These are phyloP conservation scores for Ustilago xerochloae DNA, from an alignment of 1,284 basidiomycete genomes.

Conservation along the genomic window DNA sequence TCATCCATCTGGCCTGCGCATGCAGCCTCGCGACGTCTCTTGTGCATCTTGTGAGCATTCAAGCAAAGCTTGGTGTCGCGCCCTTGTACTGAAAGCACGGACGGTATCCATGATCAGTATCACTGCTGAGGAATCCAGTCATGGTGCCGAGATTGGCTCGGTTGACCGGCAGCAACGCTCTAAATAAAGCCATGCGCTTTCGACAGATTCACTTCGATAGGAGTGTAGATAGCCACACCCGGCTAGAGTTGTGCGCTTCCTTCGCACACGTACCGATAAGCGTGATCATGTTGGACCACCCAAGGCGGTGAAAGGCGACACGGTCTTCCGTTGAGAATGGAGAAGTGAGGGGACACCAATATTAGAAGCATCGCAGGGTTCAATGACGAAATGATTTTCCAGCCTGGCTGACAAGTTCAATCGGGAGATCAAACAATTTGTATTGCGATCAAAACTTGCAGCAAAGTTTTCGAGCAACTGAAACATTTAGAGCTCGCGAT, in stretches of 20 bases:
- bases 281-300: too few species aligned
- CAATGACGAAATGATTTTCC: background rate
- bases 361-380: constrained; percentile 1
- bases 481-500: constrained; percentile 11
- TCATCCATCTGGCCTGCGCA: too few species aligned
- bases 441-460: background rate
- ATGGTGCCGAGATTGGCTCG: background rate
- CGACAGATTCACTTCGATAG: too few species aligned
- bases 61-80: too few species aligned
- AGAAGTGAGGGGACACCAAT: background rate
- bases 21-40: too few species aligned
- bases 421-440: background rate
- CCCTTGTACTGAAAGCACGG: too few species aligned
- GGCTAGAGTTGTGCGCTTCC: too few species aligned
- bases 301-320: too few species aligned
- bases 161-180: background rate
- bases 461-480: background rate
- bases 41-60: too few species aligned
- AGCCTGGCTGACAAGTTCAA: background rate
- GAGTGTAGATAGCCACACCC: background rate
- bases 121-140: too few species aligned
- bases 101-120: too few species aligned
- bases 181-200: background rate
- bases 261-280: too few species aligned
- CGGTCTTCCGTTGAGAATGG: background rate